phyloP scores from a whole-genome alignment of 805 yeast species.

The Pichia nakasei region DNA sequence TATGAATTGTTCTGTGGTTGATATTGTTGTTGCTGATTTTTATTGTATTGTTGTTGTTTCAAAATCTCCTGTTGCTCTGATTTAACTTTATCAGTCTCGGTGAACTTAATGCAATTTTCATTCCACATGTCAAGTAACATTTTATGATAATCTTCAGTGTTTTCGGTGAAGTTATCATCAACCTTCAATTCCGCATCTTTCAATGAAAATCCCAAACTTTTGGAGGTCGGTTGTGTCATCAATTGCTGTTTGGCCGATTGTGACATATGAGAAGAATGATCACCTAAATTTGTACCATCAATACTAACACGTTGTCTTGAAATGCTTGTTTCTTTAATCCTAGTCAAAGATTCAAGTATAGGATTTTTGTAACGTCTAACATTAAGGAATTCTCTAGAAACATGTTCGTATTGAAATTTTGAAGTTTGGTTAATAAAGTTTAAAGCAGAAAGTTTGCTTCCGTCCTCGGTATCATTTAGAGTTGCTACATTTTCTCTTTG shows the following conservation, averaged over 20 bases:
- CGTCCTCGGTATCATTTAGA: conserved; percentile 41
- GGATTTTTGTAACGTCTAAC: conserved; percentile 68
- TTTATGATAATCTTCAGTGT: conserved; percentile 5
- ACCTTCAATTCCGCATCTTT: conserved; percentile 1
- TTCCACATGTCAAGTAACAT: conserved; percentile 11
- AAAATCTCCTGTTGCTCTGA: no score
- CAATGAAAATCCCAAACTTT: conserved; percentile 1
- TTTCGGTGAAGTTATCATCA: conserved; percentile 1
- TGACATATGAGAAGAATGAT: neutral
- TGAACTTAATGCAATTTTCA: conserved; percentile 2
- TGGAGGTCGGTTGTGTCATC: conserved; percentile 1
- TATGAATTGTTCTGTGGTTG: no score
- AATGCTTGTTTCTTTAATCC: conserved; percentile 25
- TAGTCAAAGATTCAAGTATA: conserved; percentile 48
- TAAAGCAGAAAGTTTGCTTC: conserved; percentile 19
- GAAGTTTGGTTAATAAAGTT: conserved; percentile 32
- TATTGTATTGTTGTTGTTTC: no score
- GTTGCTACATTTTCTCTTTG: conserved; percentile 60
- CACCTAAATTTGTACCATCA: neutral
- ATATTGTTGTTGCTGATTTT: no score
- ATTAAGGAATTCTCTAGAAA: conserved; percentile 64
- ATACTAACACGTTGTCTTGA: neutral
- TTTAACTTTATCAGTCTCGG: neutral
- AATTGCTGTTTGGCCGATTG: neutral
- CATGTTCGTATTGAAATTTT: conserved; percentile 69